Percentiles rank a stretch among this genome's conserved stretches.
These are phyloP conservation scores for Geranium rotundifolium DNA, from an alignment of 345 rosid species.

Conservation along the genomic window DNA sequence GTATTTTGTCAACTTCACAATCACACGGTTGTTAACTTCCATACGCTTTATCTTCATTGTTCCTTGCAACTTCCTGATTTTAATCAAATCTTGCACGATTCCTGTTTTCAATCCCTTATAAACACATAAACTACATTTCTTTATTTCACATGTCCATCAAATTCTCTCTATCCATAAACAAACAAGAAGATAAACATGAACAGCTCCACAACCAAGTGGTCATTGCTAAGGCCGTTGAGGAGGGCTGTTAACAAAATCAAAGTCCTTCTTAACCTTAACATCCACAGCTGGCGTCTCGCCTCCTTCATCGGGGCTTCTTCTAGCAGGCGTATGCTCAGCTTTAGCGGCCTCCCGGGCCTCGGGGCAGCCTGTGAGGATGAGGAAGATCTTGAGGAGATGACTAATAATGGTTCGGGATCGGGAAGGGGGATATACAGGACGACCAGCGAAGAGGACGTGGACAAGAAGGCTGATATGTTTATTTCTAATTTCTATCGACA, in stretches of 20 bases:
- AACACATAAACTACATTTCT: too few species aligned
- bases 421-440: slow-evolving; percentile 1
- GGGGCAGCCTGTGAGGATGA: slow-evolving; percentile 29
- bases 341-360: slow-evolving; percentile 44
- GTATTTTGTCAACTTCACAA: too few species aligned
- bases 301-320: slow-evolving; percentile 28
- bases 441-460: slow-evolving; percentile 12
- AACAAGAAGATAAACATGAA: neutral
- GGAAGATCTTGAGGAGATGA: slow-evolving; percentile 3
- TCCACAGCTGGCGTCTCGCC: slow-evolving; percentile 43
- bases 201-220: slow-evolving; percentile 4
- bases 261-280: slow-evolving; percentile 38
- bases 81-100: too few species aligned
- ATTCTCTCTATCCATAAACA: too few species aligned
- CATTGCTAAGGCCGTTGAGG: slow-evolving; percentile 49
- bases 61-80: too few species aligned
- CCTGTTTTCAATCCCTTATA: too few species aligned
- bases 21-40: too few species aligned
- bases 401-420: neutral
- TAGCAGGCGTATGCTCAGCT: slow-evolving; percentile 35
- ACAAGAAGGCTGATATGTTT: slow-evolving; percentile 15
- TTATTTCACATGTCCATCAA: too few species aligned
- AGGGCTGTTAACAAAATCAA: slow-evolving; percentile 59
- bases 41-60: too few species aligned
- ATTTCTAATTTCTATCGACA: slow-evolving; percentile 15